A percentile compares a stretch with the other conserved stretches of the same genome.
phyloP scores from a whole-genome alignment of 208 protist species.

The Trypanosoma mega region DNA sequence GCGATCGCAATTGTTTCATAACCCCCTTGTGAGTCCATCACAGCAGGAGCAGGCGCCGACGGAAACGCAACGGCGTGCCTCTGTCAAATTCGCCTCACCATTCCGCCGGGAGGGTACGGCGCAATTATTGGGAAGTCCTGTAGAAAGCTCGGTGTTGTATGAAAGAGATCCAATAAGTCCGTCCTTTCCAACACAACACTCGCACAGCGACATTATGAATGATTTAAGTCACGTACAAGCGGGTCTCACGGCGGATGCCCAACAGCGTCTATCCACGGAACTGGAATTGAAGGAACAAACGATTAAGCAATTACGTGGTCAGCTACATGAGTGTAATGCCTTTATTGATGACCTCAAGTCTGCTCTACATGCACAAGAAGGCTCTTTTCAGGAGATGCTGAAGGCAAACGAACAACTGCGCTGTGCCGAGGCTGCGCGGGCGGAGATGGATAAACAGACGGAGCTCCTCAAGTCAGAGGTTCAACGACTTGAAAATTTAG shows the following conservation, averaged over 20 bases:
- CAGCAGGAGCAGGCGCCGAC: too few species aligned
- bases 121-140: background rate
- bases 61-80: background rate
- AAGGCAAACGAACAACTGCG: slow-evolving; percentile 25
- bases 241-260: background rate
- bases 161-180: slow-evolving; percentile 10
- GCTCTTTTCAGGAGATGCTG: slow-evolving; percentile 32
- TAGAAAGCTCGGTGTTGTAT: slow-evolving; percentile 6
- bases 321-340: slow-evolving; percentile 22
- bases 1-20: too few species aligned
- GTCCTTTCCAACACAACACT: background rate
- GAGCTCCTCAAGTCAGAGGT: slow-evolving; percentile 12
- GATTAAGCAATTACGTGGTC: slow-evolving; percentile 1
- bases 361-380: slow-evolving; percentile 21
- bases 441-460: slow-evolving; percentile 14
- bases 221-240: background rate
- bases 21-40: too few species aligned
- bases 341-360: slow-evolving; percentile 28
- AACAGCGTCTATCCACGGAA: slow-evolving; percentile 11
- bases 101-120: slow-evolving; percentile 3
- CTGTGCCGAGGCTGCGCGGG: slow-evolving; percentile 9
- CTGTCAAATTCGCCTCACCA: slow-evolving; percentile 1
- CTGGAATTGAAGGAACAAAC: slow-evolving; percentile 9
- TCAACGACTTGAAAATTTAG: slow-evolving; percentile 1
- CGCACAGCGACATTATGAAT: background rate